Conservation (phyloP, 2,329 filamentous ascomycete species). For the Colletotrichum viniferum region DNA sequence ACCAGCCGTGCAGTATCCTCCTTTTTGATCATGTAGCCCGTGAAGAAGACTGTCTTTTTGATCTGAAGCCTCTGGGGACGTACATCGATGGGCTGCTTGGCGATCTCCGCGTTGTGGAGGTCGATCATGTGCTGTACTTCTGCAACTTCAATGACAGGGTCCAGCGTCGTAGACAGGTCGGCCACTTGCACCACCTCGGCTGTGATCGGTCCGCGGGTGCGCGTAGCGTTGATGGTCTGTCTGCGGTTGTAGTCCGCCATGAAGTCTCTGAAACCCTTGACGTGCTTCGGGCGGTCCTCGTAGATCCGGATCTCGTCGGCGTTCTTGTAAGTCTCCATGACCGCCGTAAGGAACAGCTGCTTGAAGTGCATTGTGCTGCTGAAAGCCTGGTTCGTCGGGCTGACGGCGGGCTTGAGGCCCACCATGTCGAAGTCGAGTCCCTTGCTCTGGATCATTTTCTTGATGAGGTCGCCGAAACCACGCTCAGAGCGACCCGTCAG, state of each 20-base stretch:
- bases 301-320: conserved; percentile 84
- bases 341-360: conserved; percentile 77
- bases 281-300: conserved; percentile 70
- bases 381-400: conserved; percentile 81
- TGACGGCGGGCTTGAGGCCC: conserved; percentile 82
- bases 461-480: conserved; percentile 78
- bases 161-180: conserved; percentile 74
- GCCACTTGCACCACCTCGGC: conserved; percentile 87
- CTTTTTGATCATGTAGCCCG: conserved; percentile 82
- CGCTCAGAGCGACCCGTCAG: conserved; percentile 85
- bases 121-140: conserved; percentile 92
- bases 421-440: conserved; percentile 87
- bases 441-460: conserved; percentile 79
- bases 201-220: conserved; percentile 67
- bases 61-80: conserved; percentile 65
- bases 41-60: conserved; percentile 89
- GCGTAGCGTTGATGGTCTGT: conserved; percentile 43
- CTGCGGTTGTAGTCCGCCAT: conserved; percentile 76
- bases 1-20: conserved; percentile 75
- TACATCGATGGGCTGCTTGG: conserved; percentile 34
- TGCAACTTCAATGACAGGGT: conserved; percentile 79
- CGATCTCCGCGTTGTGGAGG: conserved; percentile 73
- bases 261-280: conserved; percentile 84
- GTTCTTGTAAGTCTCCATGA: conserved; percentile 84
- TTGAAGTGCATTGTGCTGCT: conserved; percentile 90